A percentile compares a stretch with the other conserved stretches of the same genome.
These are phyloP conservation scores for Nicotiana sylvestris DNA, from an alignment of 257 asterid genomes.

Conservation along the genomic window DNA sequence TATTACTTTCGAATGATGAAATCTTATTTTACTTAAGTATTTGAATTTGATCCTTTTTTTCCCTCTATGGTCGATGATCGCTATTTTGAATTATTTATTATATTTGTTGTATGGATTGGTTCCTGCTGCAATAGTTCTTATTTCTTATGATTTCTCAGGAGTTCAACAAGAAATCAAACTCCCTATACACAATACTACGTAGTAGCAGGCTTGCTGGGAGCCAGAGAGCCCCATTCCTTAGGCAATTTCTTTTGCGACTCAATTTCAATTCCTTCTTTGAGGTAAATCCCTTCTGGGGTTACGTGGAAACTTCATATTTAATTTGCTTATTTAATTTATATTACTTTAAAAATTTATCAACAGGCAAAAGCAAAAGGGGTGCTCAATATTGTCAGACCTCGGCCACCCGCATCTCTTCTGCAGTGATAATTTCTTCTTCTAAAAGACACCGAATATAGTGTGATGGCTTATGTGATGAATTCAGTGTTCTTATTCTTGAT, in stretches of 20 bases:
- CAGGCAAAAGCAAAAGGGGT: constrained; percentile 98
- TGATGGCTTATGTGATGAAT: not conserved
- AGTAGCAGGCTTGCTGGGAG: constrained; percentile 98
- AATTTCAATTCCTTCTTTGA: constrained; percentile 92
- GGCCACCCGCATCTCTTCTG: constrained; percentile 48
- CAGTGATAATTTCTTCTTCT: constrained; percentile 27
- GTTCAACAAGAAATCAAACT: constrained; percentile 90
- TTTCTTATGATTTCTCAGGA: constrained; percentile 47
- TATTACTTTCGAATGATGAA: not conserved
- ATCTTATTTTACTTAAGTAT: not conserved
- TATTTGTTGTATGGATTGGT: not conserved
- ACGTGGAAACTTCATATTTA: not conserved
- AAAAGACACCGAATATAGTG: not conserved
- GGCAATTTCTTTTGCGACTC: constrained; percentile 96
- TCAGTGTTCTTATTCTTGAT: not conserved
- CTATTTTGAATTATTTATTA: not conserved
- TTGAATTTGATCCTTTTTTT: not conserved
- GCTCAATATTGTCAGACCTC: constrained; percentile 79
- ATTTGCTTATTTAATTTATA: not conserved
- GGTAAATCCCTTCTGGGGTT: constrained; percentile 33
- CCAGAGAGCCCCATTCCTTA: constrained; percentile 95
- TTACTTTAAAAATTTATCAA: not conserved
- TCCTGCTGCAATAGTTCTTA: not conserved
- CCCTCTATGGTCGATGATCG: not conserved
- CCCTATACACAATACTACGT: constrained; percentile 87